phyloP scores from a whole-genome alignment of 331 rosid species.

The Rosa hybrid region DNA sequence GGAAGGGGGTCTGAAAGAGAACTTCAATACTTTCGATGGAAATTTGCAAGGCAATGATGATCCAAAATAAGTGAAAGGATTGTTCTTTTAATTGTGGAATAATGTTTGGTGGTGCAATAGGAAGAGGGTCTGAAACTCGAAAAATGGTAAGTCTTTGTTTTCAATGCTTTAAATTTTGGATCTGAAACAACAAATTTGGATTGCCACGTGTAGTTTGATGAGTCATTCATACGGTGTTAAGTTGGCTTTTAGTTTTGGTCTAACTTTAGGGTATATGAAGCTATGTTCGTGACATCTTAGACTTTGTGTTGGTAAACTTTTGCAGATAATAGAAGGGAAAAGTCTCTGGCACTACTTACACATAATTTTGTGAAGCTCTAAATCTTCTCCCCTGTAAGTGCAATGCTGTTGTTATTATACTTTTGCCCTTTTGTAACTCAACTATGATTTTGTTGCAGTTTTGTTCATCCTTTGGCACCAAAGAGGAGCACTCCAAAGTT shows the following conservation, averaged over 20 bases:
- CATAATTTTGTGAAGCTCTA: slow-evolving; percentile 95
- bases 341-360: slow-evolving; percentile 86
- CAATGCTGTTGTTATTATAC: not conserved
- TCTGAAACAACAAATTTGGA: not conserved
- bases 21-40: slow-evolving; percentile 32
- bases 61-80: slow-evolving; percentile 40
- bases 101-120: too few relatives aligned
- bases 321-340: slow-evolving; percentile 82
- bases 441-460: slow-evolving; percentile 49
- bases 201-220: not conserved
- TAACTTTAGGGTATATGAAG: not conserved
- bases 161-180: not conserved
- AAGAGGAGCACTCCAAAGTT: too few relatives aligned
- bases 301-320: not conserved
- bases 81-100: not conserved
- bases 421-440: slow-evolving; percentile 24
- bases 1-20: slow-evolving; percentile 68
- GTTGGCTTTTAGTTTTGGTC: not conserved
- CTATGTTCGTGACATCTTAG: not conserved
- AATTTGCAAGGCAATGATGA: slow-evolving; percentile 38
- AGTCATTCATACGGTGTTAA: not conserved
- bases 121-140: slow-evolving; percentile 12
- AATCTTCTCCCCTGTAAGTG: slow-evolving; percentile 71
- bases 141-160: slow-evolving; percentile 39
- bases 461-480: slow-evolving; percentile 66